phyloP scores from a whole-genome alignment of 495 filamentous ascomycete genomes.

The Filosporella fistucella region DNA sequence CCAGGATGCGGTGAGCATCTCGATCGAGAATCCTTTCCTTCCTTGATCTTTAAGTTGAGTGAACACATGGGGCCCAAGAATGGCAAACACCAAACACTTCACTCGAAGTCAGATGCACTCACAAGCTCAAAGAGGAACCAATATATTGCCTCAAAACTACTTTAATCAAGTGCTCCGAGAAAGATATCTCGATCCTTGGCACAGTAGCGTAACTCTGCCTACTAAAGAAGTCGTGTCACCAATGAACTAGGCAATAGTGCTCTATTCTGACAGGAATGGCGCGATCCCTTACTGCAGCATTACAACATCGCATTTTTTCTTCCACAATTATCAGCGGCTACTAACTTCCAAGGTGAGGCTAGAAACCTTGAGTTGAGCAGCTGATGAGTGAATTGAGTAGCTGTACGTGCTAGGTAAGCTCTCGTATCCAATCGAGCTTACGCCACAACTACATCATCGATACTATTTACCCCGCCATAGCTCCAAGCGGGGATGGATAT shows the following conservation, averaged over 20 bases:
- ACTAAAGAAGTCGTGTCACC: background rate
- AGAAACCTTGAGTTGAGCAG: background rate
- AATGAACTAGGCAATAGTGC: background rate
- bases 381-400: background rate
- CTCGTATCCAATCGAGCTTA: background rate
- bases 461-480: background rate
- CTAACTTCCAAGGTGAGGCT: background rate
- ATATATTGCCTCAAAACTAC: no score
- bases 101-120: no score
- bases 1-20: no score
- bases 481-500: background rate
- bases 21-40: no score
- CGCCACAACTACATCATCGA: conserved; percentile 8
- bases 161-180: no score
- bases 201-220: background rate
- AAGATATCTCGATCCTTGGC: background rate
- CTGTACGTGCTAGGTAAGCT: background rate
- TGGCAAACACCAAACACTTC: no score
- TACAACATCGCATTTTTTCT: background rate
- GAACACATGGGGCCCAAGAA: no score
- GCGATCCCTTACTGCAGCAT: background rate
- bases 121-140: no score
- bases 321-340: background rate
- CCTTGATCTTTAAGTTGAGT: no score
- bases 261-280: background rate